Base-by-base conservation (phyloP, 2,329 filamentous ascomycete genomes). In the Zarea fungicola region DNA sequence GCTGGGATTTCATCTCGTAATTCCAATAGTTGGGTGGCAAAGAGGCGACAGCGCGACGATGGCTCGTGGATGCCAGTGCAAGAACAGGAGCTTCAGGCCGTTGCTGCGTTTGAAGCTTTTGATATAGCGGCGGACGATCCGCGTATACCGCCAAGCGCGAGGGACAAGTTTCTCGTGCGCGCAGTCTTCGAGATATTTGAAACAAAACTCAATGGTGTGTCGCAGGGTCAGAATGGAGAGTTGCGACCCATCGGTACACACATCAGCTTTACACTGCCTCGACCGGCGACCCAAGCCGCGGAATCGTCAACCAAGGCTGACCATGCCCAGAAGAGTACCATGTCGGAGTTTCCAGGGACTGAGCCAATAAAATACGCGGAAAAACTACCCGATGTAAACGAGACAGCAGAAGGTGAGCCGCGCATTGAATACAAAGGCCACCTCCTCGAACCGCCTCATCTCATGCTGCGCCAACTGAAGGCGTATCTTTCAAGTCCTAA, bases 401-500 rank as follows among this genome's bases (percentile, higher is more conserved):
- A 26, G 6, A 28, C 37, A 5, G 21, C 37, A n/a, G 32, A 16
- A 25, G 4, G 23, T 19, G 8, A 23, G 16, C 22, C 16, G 28
- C 40, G 36, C 10, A 46, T 36, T 23, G 42, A 14, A 3, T 69
- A 68, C 48, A 63, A 62, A 29, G 64, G 65, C 29, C 69, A 67
- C 54, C 61, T 56, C 28, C 58, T 67, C 40, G 57, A 57, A 18
- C 56, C 67, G 1, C 68, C 68, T 2, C 55, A 52, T 26, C 58
- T 71, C 26, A 51, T 63, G 36, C 60, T 68, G 35, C 36, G 45
- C 13, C 59, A 63, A 10, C 61, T 63, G 37, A 61, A 58, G 42
- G 71, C 70, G 53, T 81, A 76, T 52, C 69, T 81, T 19, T 58
- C 67, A 4, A 73, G 77, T 25, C 69, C 75, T 52, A 74, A 80